Evolutionary conservation across 345 rosid genomes (phyloP).

Genomic region (Anacardium occidentale): DNA sequence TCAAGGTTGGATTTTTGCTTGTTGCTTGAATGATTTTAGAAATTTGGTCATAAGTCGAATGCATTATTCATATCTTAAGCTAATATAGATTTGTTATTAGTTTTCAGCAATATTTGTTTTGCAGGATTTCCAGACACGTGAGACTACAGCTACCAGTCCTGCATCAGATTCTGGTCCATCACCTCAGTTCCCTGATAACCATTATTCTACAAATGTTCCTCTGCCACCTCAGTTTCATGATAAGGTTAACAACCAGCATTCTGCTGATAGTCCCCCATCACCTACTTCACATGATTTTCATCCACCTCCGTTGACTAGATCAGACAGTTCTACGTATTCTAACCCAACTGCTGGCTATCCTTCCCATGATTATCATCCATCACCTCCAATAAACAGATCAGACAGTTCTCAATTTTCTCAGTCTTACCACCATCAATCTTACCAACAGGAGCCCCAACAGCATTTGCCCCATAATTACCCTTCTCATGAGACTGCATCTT

Average conservation of each 20-base stretch:
- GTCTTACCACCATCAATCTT: slow-evolving; percentile 54
- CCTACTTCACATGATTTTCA: slow-evolving; percentile 55
- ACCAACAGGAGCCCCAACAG: slow-evolving; percentile 58
- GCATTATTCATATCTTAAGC: not conserved
- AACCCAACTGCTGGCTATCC: slow-evolving; percentile 44
- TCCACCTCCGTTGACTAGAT: slow-evolving; percentile 40
- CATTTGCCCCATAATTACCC: slow-evolving; percentile 53
- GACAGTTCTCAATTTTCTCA: slow-evolving; percentile 50
- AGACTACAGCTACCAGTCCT: slow-evolving; percentile 38
- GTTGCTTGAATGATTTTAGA: not conserved
- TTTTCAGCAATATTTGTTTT: slow-evolving; percentile 24
- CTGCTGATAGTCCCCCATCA: slow-evolving; percentile 42
- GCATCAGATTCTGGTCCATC: slow-evolving; percentile 47
- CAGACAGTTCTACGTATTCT: slow-evolving; percentile 50
- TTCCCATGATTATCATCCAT: slow-evolving; percentile 58
- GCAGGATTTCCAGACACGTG: slow-evolving; percentile 62
- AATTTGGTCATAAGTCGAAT: not conserved
- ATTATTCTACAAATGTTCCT: slow-evolving; percentile 40
- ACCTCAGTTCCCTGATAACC: slow-evolving; percentile 47
- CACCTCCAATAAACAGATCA: slow-evolving; percentile 40
- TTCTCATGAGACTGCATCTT: slow-evolving; percentile 53
- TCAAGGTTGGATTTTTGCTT: not conserved
- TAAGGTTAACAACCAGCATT: slow-evolving; percentile 32
- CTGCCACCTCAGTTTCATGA: slow-evolving; percentile 51
- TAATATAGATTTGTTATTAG: not conserved